phyloP scores from a whole-genome alignment of 1,284 basidiomycete genomes.

The Tranzscheliella williamsii region DNA sequence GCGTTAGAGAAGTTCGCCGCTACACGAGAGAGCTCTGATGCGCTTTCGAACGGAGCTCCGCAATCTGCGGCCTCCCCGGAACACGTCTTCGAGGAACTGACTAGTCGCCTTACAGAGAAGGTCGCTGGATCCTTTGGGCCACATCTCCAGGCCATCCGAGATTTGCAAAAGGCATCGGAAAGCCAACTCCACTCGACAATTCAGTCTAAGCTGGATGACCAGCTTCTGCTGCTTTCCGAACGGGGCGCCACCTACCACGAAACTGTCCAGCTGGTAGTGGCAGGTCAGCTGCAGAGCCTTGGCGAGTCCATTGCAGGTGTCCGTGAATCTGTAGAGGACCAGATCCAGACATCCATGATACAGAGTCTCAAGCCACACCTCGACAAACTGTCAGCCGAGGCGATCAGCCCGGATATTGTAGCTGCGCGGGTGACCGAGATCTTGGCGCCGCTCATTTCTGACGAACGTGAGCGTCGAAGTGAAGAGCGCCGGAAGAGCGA shows the following conservation, averaged over 20 bases:
- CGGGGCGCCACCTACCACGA: constrained; percentile 28
- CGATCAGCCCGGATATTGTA: constrained; percentile 10
- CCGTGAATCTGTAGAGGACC: constrained; percentile 4
- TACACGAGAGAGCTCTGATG: too few species aligned
- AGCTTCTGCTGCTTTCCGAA: constrained; percentile 19
- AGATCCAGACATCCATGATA: constrained; percentile 24
- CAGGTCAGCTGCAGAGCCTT: constrained; percentile 3
- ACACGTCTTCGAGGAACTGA: not conserved
- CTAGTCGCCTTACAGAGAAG: constrained; percentile 5
- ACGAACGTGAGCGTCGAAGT: not conserved
- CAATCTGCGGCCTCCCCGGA: not conserved
- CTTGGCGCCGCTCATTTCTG: constrained; percentile 13
- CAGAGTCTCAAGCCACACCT: constrained; percentile 31
- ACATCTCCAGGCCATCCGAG: constrained; percentile 5
- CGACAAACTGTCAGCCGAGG: constrained; percentile 11
- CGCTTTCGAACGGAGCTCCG: not conserved
- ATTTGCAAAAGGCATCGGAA: constrained; percentile 3
- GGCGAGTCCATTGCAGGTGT: constrained; percentile 10
- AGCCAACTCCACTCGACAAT: constrained; percentile 7
- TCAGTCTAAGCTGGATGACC: constrained; percentile 35
- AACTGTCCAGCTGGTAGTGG: constrained; percentile 25
- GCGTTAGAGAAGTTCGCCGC: constrained; percentile 16
- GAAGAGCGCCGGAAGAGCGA: constrained; percentile 3
- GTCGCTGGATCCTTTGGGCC: constrained; percentile 6
- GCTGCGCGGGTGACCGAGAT: constrained; percentile 26